Percentiles rank a stretch among this genome's conserved stretches.
phyloP scores from a whole-genome alignment of 331 rosid genomes.

The Acacia concinna region DNA sequence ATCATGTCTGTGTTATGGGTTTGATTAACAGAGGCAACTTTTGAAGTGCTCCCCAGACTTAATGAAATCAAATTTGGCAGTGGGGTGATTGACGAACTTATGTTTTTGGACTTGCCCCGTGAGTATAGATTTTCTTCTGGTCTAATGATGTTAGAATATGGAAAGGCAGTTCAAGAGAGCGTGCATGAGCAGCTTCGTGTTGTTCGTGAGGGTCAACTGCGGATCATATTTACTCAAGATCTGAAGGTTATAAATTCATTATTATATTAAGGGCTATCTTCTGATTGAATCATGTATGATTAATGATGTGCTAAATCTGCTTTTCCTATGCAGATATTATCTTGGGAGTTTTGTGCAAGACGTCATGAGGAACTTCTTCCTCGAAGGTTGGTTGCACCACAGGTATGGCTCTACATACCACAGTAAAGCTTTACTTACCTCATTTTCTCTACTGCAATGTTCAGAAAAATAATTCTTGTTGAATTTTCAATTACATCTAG shows the following conservation, averaged over 20 bases:
- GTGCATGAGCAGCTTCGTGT: constrained; percentile 97
- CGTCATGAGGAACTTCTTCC: constrained; percentile 98
- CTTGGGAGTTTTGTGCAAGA: constrained; percentile 97
- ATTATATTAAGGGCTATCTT: constrained; percentile 2
- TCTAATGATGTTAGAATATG: constrained; percentile 85
- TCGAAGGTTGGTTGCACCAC: constrained; percentile 95
- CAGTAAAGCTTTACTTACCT: background rate
- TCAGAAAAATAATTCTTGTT: background rate
- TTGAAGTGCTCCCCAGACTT: constrained; percentile 91
- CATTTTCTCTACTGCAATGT: background rate
- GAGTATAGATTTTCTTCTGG: constrained; percentile 79
- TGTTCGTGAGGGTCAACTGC: constrained; percentile 97
- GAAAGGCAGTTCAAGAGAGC: constrained; percentile 95
- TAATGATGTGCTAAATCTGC: constrained; percentile 6
- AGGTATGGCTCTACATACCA: constrained; percentile 54
- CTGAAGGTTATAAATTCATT: constrained; percentile 58
- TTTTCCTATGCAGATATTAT: constrained; percentile 60
- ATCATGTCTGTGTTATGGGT: constrained; percentile 29
- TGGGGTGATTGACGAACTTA: constrained; percentile 89
- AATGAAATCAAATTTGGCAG: constrained; percentile 95
- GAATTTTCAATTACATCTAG: background rate
- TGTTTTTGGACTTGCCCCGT: constrained; percentile 88
- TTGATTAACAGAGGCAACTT: constrained; percentile 78
- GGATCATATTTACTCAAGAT: constrained; percentile 80
- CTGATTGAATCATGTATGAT: background rate